Base-by-base conservation (phyloP, 108 stramenopile genomes). In the Nitzschia putrida region DNA sequence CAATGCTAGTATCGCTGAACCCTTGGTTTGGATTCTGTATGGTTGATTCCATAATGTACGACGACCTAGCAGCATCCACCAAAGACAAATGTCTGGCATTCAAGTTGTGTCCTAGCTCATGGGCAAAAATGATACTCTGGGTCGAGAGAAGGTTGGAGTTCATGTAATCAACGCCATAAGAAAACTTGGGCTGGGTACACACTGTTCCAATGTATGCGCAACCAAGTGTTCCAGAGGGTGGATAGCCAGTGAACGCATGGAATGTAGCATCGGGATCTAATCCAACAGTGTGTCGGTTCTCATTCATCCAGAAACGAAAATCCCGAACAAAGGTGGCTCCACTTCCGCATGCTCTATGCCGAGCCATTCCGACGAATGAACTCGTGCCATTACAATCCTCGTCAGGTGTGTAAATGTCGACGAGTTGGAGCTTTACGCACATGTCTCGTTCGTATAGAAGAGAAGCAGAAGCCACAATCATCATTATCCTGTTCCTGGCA, bases 321-420 rank as follows among this genome's bases (percentile, higher is more conserved):
- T 51, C 21, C 8, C 25, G 24, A 25, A 64, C 23, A 51, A 64
- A 64, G 14, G 64, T 42, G 10, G 47, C 64, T 13, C 64, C 64
- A 64, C 25, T 47, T 0, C 16, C 24, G 8, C 64, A 64, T 3
- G 64, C 64, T 7, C 11, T 2, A 13, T 47, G 1, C 9, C 64
- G 64, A 8, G 45, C 8, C 49, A 64, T 50, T 2, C 4, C 10
- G 2, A 14, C 49, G 26, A 64, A 49, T 9, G 49, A 2, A 21
- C 64, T 64, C 1, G 64, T 44, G 2, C 18, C 45, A 11, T 43
- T 13, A 8, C 45, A 64, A 39, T 26, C 23, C 1, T 49, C 45
- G 9, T 68, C 67, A 23, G 67, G 53, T 0, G 67, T 68, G 25
- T 68, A 56, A 23, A 68, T 68, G 34, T 55, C 67, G 24, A 29